phyloP scores from a whole-genome alignment of 83 land plant genomes.

The Isoetes engelmannii region DNA sequence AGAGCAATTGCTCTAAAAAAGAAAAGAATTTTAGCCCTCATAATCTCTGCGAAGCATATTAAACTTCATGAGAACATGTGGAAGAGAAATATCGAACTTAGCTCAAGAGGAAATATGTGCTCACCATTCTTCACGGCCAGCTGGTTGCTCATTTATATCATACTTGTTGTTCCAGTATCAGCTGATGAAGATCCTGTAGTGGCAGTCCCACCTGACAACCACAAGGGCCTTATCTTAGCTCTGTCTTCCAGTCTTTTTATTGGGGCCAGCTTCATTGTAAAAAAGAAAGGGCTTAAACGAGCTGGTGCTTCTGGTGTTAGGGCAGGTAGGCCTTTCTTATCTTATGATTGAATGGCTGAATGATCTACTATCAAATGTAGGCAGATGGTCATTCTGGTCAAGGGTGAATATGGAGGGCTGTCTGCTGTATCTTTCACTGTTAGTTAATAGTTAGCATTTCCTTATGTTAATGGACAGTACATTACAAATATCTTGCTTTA shows the following conservation, averaged over 20 bases:
- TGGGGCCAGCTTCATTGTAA: conserved; percentile 82
- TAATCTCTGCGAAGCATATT: too few species aligned
- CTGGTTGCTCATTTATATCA: too few species aligned
- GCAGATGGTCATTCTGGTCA: not conserved
- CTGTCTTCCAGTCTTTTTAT: conserved; percentile 72
- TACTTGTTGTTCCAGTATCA: too few species aligned
- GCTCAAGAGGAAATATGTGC: too few species aligned
- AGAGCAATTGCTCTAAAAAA: too few species aligned
- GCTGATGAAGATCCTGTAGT: too few species aligned
- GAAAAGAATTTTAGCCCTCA: too few species aligned
- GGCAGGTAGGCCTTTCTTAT: conserved; percentile 44
- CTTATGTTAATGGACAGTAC: not conserved
- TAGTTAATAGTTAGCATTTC: not conserved
- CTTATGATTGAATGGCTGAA: conserved; percentile 1
- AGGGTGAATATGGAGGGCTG: not conserved
- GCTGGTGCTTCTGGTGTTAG: conserved; percentile 72
- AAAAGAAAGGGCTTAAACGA: conserved; percentile 79
- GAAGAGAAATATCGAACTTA: too few species aligned
- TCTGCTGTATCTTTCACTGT: not conserved
- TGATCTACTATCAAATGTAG: not conserved
- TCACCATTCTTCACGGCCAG: too few species aligned
- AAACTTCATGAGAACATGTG: too few species aligned
- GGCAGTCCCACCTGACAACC: conserved; percentile 49
- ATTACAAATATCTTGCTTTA: not conserved
- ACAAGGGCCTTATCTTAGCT: conserved; percentile 63